Evolutionary conservation across 2,329 filamentous ascomycete genomes (phyloP).

Genomic region (Aschersonia sp.): DNA sequence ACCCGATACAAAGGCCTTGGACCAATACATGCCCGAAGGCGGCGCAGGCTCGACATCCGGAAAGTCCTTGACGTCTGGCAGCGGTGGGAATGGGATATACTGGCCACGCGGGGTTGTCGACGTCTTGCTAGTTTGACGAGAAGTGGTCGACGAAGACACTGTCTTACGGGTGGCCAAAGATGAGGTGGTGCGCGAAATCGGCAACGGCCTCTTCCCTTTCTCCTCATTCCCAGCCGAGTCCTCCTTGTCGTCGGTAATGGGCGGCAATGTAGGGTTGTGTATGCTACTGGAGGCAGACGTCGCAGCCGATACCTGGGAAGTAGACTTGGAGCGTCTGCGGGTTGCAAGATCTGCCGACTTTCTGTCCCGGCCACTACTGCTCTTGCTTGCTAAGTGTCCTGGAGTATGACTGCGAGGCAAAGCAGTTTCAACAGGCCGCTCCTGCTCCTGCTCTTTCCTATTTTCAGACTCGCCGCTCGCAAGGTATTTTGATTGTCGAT

Average conservation of each 20-base stretch:
- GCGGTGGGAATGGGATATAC: slow-evolving; percentile 38
- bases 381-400: slow-evolving; percentile 45
- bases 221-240: slow-evolving; percentile 12
- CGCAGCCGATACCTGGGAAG: slow-evolving; percentile 19
- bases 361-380: slow-evolving; percentile 31
- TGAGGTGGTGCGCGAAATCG: not conserved
- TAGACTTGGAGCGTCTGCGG: slow-evolving; percentile 39
- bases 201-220: slow-evolving; percentile 14
- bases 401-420: slow-evolving; percentile 45
- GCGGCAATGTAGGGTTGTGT: slow-evolving; percentile 9
- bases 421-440: slow-evolving; percentile 15
- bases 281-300: slow-evolving; percentile 10
- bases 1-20: slow-evolving; percentile 48
- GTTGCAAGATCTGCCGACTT: slow-evolving; percentile 37
- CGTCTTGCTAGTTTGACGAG: slow-evolving; percentile 6
- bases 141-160: slow-evolving; percentile 5
- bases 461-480: slow-evolving; percentile 1
- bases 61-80: slow-evolving; percentile 39
- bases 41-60: slow-evolving; percentile 48
- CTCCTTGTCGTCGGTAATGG: slow-evolving; percentile 11
- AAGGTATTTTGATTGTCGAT: not conserved
- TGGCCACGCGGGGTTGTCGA: slow-evolving; percentile 20
- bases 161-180: slow-evolving; percentile 15
- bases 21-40: slow-evolving; percentile 62
- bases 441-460: not conserved